phyloP scores from a whole-genome alignment of 306 rosid species.

The Quercus gilva region DNA sequence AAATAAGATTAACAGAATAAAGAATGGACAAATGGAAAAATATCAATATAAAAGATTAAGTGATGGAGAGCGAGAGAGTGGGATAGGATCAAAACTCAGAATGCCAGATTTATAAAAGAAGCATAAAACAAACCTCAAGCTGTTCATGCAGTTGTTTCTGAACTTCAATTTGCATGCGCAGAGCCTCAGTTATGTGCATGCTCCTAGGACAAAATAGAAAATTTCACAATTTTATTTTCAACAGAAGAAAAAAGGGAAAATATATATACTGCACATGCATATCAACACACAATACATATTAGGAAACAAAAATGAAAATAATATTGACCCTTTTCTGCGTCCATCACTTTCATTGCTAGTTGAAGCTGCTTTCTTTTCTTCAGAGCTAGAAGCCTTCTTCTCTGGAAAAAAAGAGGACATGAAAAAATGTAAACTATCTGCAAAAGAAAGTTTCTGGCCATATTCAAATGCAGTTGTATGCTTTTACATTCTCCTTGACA shows the following conservation, averaged over 20 bases:
- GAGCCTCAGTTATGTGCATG: constrained; percentile 40
- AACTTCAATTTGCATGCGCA: constrained; percentile 48
- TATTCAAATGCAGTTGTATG: background rate
- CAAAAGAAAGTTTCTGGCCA: background rate
- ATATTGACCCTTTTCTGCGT: constrained; percentile 33
- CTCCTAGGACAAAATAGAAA: constrained; percentile 16
- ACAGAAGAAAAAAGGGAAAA: background rate
- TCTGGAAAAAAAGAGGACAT: constrained; percentile 17
- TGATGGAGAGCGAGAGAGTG: background rate
- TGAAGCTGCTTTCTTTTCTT: constrained; percentile 34
- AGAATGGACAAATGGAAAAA: background rate
- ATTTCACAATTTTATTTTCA: background rate
- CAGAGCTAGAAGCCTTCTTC: constrained; percentile 32
- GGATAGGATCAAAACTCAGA: background rate
- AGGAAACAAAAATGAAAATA: background rate
- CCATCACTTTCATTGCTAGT: constrained; percentile 21
- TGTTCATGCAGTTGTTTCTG: constrained; percentile 49
- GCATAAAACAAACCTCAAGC: constrained; percentile 34
- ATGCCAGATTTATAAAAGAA: background rate
- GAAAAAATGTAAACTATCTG: background rate
- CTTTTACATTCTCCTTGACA: background rate
- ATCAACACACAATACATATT: background rate
- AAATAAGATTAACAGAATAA: background rate
- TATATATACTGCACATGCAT: background rate
- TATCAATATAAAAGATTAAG: background rate